Evolutionary conservation across 2,329 filamentous ascomycete species (phyloP), one percentile per base, ranked within the genome.

Genomic region (Claviceps sp.): DNA sequence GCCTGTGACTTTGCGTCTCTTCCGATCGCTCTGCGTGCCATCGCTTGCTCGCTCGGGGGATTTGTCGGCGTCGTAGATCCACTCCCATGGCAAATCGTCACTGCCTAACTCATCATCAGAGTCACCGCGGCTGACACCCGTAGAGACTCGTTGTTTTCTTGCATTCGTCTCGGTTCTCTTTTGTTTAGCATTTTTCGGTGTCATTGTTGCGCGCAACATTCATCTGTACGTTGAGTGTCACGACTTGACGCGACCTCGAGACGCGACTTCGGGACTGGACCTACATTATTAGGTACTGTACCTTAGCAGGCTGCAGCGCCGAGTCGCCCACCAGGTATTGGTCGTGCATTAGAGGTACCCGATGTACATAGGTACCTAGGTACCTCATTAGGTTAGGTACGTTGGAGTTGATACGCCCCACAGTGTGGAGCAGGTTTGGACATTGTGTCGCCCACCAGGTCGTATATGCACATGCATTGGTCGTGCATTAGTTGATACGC

Each of bases 51-150:
- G 52, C 20, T 60, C 57, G n/a, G 62, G 48, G 14, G 30, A 34
- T 34, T 57, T 55, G 6, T 73, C 74, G 44, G 56, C 58, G 46
- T 62, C 62, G 66, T 91, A 89, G 45, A 91, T 77, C 85, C 86
- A 91, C 69, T 88, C 78, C 87, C 87, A 93, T 0, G 83, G 79
- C 46, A 77, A 70, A 60, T 89, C 85, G 48, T 87, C 82, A 38
- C 77, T 73, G 30, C 82, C 85, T 24, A 94, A 78, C 65, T 95
- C 91, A 66, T 95, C 89, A 65, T 95, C 89, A 0, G 88, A 94
- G 64, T 95, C 85, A 55, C 93, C 87, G 60, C 85, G 76, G 6
- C 73, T 69, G 11, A 89, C 74, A 34, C 83, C 84, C 67, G 80
- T 56, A 9, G 55, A 52, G 3, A 45, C 46, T 45, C 59, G 55